A percentile compares a stretch with the other conserved stretches of the same genome.
These are phyloP conservation scores for Sphaerosporella brunnea DNA, from an alignment of 495 filamentous ascomycete species.

Conservation along the genomic window DNA sequence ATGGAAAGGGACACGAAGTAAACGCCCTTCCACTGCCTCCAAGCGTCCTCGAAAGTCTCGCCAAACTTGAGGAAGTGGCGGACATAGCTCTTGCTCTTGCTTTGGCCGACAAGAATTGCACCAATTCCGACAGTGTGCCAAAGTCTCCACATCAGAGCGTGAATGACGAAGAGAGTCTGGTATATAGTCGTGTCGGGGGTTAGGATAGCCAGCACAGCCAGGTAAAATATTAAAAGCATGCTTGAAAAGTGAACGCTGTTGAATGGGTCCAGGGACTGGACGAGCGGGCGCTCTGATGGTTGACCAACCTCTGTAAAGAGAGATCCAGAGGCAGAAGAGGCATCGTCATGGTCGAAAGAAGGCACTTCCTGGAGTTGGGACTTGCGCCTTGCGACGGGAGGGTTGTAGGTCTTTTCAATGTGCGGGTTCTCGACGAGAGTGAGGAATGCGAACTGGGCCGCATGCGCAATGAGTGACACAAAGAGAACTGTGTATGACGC, in stretches of 20 bases:
- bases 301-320: slow-evolving; percentile 11
- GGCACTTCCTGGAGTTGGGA: slow-evolving; percentile 9
- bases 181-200: slow-evolving; percentile 61
- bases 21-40: slow-evolving; percentile 94
- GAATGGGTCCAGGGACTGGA: slow-evolving; percentile 72
- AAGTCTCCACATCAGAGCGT: slow-evolving; percentile 66
- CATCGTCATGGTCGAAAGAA: neutral
- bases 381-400: slow-evolving; percentile 49
- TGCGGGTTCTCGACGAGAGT: slow-evolving; percentile 85
- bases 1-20: slow-evolving; percentile 83
- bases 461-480: slow-evolving; percentile 89
- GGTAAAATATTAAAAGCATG: slow-evolving; percentile 52
- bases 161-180: slow-evolving; percentile 60
- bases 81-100: slow-evolving; percentile 78
- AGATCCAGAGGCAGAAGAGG: slow-evolving; percentile 12
- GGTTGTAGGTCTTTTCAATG: slow-evolving; percentile 95
- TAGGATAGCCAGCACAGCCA: slow-evolving; percentile 49
- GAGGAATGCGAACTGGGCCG: slow-evolving; percentile 85
- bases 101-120: slow-evolving; percentile 65
- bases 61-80: slow-evolving; percentile 95
- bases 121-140: slow-evolving; percentile 89
- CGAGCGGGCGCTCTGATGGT: slow-evolving; percentile 17
- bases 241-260: slow-evolving; percentile 68
- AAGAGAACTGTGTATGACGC: slow-evolving; percentile 93
- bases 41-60: slow-evolving; percentile 74